Base-by-base conservation (phyloP, 106 monocot species). In the Vanilla planifolia region DNA sequence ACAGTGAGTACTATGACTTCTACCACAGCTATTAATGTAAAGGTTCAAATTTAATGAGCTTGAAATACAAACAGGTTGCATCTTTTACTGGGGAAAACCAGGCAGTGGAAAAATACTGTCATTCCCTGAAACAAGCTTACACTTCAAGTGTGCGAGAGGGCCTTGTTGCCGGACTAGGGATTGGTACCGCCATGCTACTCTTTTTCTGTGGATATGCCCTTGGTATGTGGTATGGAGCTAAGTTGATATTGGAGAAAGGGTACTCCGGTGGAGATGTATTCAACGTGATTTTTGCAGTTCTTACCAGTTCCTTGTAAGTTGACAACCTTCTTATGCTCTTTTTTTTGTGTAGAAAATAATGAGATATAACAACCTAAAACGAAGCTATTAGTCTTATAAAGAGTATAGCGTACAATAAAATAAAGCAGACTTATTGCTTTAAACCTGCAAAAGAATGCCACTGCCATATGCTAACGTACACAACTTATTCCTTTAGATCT, bases 291-390 rank as follows among this genome's bases (percentile, higher is more conserved):
- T 78, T 89, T 59, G 71, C 89, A 37, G 80, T 89, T 43, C 60
- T 81, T 27, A 75, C 75, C 58, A 74, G 84, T 44, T 77, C 89
- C 19, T 68, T 85, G 89, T 89, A 72, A 85, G 84, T 75, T 53
- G n/a, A n/a, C n/a, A n/a, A n/a, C n/a, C n/a, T n/a, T n/a, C n/a
- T n/a, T n/a, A n/a, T n/a, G n/a, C n/a, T n/a, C n/a, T n/a, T n/a
- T n/a, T n/a, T n/a, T n/a, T n/a, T n/a, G n/a, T n/a, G n/a, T n/a
- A n/a, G n/a, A n/a, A n/a, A n/a, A n/a, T n/a, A n/a, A n/a, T n/a
- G n/a, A n/a, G n/a, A n/a, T n/a, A n/a, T n/a, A n/a, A n/a, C n/a
- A n/a, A n/a, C n/a, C n/a, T n/a, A n/a, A n/a, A n/a, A n/a, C n/a
- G n/a, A n/a, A n/a, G n/a, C n/a, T n/a, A n/a, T n/a, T n/a, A n/a